Conservation (phyloP, 108 stramenopile species). For the Pseudonitzschia multistriata region DNA sequence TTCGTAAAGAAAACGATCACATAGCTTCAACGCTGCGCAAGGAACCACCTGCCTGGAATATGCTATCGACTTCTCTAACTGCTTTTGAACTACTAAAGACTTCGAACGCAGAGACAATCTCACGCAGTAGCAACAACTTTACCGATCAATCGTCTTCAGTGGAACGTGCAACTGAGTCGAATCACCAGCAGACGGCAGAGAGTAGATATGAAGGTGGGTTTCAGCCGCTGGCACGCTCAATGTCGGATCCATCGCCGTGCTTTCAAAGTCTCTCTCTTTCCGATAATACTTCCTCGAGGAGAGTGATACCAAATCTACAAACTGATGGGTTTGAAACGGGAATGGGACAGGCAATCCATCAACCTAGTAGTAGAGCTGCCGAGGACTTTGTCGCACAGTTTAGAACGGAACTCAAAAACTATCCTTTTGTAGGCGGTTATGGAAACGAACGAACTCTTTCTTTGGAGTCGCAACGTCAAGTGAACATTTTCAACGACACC, state of each 20-base stretch:
- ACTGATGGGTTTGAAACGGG: neutral
- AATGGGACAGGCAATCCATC: neutral
- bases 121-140: conserved; percentile 5
- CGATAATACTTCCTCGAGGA: neutral
- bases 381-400: neutral
- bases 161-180: neutral
- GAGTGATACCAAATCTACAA: neutral
- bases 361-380: neutral
- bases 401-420: neutral
- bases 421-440: neutral
- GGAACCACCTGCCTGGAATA: neutral
- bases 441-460: neutral
- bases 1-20: conserved; percentile 5
- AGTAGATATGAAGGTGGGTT: neutral
- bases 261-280: conserved; percentile 13
- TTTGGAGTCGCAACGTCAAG: neutral
- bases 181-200: neutral
- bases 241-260: conserved; percentile 35
- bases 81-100: conserved; percentile 39
- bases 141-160: neutral
- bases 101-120: neutral
- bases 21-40: neutral
- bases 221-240: conserved; percentile 24
- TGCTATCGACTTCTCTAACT: conserved; percentile 39
- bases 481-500: neutral